Evolutionary conservation across 768 basidiomycete species (phyloP), one percentile per base, ranked within the genome.

Genomic region (Termitomyces sp.): DNA sequence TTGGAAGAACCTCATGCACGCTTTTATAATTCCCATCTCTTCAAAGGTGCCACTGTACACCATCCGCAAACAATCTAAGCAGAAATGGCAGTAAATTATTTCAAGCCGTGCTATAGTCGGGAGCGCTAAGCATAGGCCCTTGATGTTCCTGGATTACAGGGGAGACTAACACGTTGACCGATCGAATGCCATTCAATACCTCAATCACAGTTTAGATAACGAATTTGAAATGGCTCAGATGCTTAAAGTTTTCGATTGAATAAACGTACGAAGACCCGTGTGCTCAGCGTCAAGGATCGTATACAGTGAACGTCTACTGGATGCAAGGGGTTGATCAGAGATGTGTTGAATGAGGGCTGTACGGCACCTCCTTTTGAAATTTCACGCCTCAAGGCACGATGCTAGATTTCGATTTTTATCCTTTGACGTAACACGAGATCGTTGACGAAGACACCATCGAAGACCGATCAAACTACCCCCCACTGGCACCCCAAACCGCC

Each of bases 401-500:
- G 7, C 24, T 22, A n/a, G 11, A 15, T 49, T 18, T 15, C 2
- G 8, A 3, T 24, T 13, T 15, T 18, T 3, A 24, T 48, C 16
- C 22, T 48, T 58, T 36, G 57, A 58, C 57, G 44, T 49, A 48
- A 48, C 20, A 48, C 16, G 20, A 48, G 15, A 49, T 48, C 22
- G n/a, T 36, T 39, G 16, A 58, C 11, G 33, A 49, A n/a, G 28
- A 6, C 16, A n/a, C 24, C 18, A 4, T 16, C 15, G 7, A 54
- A 54, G 11, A n/a, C 11, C 24, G 28, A 40, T 28, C 53, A 55
- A 28, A 55, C 54, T 55, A 49, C 22, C 58, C n/a, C 46, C 50
- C 55, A 53, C 28, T 28, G 28, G 28, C 28, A 28, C 62, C 63
- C 68, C 66, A 69, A 38, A 57, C 57, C 18, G 61, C 68, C 56